A percentile compares a stretch with the other conserved stretches of the same genome.
Evolutionary conservation across 345 rosid species (phyloP).

Genomic region (Eucalyptus decipiens): DNA sequence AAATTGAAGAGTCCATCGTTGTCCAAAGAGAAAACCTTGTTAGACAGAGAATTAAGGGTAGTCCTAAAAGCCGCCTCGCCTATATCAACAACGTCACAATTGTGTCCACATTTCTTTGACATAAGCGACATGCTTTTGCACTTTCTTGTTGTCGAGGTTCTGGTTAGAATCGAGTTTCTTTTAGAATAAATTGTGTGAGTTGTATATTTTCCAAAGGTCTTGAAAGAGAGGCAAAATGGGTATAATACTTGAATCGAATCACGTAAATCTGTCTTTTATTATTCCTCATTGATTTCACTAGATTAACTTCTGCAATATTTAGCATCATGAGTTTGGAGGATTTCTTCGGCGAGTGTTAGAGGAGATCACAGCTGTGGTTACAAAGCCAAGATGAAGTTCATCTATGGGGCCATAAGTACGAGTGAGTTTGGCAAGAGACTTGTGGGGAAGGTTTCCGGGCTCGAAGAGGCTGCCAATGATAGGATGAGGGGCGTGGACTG

Average conservation of each 20-base stretch:
- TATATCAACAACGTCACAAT: neutral
- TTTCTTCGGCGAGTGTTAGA: neutral
- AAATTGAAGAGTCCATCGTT: neutral
- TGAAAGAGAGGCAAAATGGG: neutral
- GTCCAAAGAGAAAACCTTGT: neutral
- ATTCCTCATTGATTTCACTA: neutral
- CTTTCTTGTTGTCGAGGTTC: neutral
- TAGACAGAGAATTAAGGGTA: neutral
- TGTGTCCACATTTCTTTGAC: neutral
- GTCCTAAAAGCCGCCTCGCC: neutral
- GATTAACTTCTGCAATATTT: neutral
- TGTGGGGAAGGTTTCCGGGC: neutral
- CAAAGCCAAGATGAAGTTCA: no score
- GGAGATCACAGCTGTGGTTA: neutral
- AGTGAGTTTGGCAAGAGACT: no score
- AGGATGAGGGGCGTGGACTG: constrained; percentile 13
- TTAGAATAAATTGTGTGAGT: neutral
- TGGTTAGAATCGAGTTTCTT: neutral
- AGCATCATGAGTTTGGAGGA: neutral
- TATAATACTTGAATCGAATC: no score
- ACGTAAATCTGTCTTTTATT: no score
- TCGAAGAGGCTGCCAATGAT: constrained; percentile 18
- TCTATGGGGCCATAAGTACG: no score
- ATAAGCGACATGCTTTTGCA: neutral
- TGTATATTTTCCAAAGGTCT: neutral